Conservation (phyloP, 2,329 filamentous ascomycete genomes). For the Xylariaceae sp. region DNA sequence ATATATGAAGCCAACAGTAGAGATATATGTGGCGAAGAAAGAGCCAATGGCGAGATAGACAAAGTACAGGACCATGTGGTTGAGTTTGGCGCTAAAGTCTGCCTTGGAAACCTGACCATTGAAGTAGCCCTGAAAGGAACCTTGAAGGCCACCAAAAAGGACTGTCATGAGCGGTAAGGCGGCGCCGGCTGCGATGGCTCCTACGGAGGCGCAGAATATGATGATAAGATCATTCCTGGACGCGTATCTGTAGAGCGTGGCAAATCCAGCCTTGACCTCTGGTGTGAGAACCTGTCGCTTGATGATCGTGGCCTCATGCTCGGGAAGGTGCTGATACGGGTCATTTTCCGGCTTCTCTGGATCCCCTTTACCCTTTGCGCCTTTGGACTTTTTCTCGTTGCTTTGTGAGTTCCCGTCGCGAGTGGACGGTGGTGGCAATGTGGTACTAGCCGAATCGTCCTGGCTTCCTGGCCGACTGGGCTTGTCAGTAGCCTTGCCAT, state of each 20-base stretch:
- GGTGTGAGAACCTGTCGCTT: constrained; percentile 66
- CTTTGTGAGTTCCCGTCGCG: constrained; percentile 17
- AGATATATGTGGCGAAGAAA: constrained; percentile 74
- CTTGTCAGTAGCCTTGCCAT: constrained; percentile 16
- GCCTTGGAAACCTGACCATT: constrained; percentile 43
- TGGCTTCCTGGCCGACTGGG: constrained; percentile 36
- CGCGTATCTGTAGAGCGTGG: constrained; percentile 68
- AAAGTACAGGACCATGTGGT: constrained; percentile 72
- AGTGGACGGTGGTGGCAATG: constrained; percentile 3
- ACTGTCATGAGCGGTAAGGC: constrained; percentile 78
- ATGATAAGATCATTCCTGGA: constrained; percentile 63
- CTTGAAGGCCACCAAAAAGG: constrained; percentile 74
- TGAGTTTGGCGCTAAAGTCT: constrained; percentile 60
- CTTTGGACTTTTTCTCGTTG: constrained; percentile 37
- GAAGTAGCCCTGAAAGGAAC: constrained; percentile 67
- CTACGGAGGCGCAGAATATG: constrained; percentile 58
- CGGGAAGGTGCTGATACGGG: constrained; percentile 60
- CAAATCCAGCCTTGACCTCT: constrained; percentile 61
- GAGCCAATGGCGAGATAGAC: constrained; percentile 80
- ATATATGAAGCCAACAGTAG: constrained; percentile 88
- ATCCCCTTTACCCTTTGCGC: constrained; percentile 31
- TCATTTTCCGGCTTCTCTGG: constrained; percentile 47
- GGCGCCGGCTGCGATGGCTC: constrained; percentile 69
- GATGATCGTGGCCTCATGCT: constrained; percentile 64
- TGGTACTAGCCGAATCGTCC: constrained; percentile 34